Evolutionary conservation across 2,329 filamentous ascomycete species (phyloP), one percentile per base, ranked within the genome.

Genomic region (Neocatenulostroma microsporum): DNA sequence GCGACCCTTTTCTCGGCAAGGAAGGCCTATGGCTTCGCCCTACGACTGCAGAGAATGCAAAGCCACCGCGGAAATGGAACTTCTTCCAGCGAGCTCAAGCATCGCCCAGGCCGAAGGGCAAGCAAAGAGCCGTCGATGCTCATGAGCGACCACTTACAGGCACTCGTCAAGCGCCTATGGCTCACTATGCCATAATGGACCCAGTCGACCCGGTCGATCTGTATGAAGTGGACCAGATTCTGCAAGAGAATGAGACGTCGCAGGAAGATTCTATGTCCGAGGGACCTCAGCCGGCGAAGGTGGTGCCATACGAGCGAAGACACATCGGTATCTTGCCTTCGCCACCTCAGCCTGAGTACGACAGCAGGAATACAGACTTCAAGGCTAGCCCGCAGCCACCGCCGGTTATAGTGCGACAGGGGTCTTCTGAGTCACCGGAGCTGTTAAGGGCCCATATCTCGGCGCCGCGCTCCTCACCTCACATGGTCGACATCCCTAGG

Each of bases 151-250:
- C 21, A 34, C 26, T 15, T 20, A 17, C 10, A 14, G 26, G 38
- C 13, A n/a, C n/a, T n/a, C n/a, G n/a, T n/a, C 36, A 40, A 15
- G 31, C 28, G n/a, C 36, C 40, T 2, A 40, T 48, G 17, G 69
- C 74, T 7, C 74, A 77, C 47, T 80, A 79, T 47, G 74, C 73
- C 3, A 57, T 78, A 43, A 58, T 75, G 41, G 73, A 75, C 40
- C 56, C 64, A 20, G 63, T 67, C 21, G 61, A 62, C 11, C 58
- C 60, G 7, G 53, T 69, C 20, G 61, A 63, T 19, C 49, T 68
- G 14, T 54, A 62, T 18, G 64, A 70, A 34, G 60, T 71, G 19
- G 64, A 68, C 41, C 57, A 63, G 30, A 58, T 71, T 13, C 63
- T 68, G 50, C 60, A 66, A 38, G 67, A 70, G 27, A 40, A 46